These are phyloP conservation scores for Pelargonium australe DNA, from an alignment of 441 rosid species.

Conservation along the genomic window DNA sequence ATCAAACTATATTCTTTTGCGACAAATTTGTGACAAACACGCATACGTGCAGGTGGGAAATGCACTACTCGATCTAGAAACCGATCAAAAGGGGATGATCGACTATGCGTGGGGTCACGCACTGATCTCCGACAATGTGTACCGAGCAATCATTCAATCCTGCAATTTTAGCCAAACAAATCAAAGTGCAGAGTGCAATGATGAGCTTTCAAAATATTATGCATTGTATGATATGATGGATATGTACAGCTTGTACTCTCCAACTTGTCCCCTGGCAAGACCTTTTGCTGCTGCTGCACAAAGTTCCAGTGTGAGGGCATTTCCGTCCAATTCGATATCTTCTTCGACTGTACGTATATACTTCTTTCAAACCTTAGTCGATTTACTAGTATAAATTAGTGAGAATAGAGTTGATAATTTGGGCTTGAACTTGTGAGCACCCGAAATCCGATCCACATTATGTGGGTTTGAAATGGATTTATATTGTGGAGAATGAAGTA, in stretches of 20 bases:
- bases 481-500: no score
- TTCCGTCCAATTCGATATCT: background rate
- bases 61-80: slow-evolving; percentile 11
- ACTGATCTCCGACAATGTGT: slow-evolving; percentile 16
- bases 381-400: no score
- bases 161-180: slow-evolving; percentile 8
- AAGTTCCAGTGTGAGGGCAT: no score
- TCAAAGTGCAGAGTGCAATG: background rate
- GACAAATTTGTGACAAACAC: no score
- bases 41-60: slow-evolving; percentile 20
- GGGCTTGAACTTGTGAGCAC: no score
- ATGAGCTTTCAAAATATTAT: background rate
- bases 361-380: no score
- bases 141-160: background rate
- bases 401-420: no score
- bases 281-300: background rate
- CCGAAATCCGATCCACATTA: no score
- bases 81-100: slow-evolving; percentile 19
- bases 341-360: no score
- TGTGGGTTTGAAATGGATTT: no score
- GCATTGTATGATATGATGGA: slow-evolving; percentile 11
- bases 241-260: slow-evolving; percentile 23
- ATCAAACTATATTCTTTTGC: no score
- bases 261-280: slow-evolving; percentile 8
- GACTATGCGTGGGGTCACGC: slow-evolving; percentile 25